Conservation (phyloP, 2,329 filamentous ascomycete species). For the Aspergillus sp. region DNA sequence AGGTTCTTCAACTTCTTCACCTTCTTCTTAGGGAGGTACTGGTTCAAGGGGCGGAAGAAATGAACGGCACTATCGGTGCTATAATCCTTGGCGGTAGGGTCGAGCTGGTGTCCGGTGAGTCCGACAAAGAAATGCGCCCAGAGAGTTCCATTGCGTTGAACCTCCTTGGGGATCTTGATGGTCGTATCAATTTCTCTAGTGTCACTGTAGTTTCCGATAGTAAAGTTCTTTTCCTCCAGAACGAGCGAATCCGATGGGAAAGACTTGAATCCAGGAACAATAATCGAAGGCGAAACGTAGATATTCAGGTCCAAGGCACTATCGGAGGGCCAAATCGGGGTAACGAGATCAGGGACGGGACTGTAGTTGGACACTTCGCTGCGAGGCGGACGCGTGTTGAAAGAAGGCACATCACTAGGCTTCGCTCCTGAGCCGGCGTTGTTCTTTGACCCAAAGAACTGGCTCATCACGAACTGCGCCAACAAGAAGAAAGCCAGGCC, state of each 20-base stretch:
- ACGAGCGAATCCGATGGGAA: conserved; percentile 70
- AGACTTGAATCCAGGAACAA: conserved; percentile 64
- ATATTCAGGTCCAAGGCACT: conserved; percentile 79
- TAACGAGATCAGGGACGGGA: conserved; percentile 68
- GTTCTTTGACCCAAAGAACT: conserved; percentile 52
- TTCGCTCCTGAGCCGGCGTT: conserved; percentile 26
- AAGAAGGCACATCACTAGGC: conserved; percentile 59
- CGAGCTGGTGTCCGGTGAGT: conserved; percentile 72
- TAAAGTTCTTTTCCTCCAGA: conserved; percentile 77
- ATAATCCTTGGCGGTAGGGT: conserved; percentile 72
- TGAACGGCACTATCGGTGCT: conserved; percentile 76
- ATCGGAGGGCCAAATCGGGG: conserved; percentile 84
- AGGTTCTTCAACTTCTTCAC: conserved; percentile 83
- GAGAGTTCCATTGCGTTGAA: conserved; percentile 89
- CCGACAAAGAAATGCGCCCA: conserved; percentile 94
- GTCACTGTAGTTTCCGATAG: conserved; percentile 76
- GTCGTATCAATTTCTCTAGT: conserved; percentile 73
- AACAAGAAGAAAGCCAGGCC: conserved; percentile 62
- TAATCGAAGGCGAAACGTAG: conserved; percentile 76
- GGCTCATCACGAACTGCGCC: conserved; percentile 59
- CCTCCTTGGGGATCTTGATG: conserved; percentile 73
- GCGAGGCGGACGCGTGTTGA: conserved; percentile 62
- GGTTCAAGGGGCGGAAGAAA: conserved; percentile 81
- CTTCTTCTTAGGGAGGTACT: conserved; percentile 91
- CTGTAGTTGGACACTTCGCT: conserved; percentile 37